Base-by-base conservation (phyloP, 2,329 filamentous ascomycete species). In the Colletotrichum noveboracense region DNA sequence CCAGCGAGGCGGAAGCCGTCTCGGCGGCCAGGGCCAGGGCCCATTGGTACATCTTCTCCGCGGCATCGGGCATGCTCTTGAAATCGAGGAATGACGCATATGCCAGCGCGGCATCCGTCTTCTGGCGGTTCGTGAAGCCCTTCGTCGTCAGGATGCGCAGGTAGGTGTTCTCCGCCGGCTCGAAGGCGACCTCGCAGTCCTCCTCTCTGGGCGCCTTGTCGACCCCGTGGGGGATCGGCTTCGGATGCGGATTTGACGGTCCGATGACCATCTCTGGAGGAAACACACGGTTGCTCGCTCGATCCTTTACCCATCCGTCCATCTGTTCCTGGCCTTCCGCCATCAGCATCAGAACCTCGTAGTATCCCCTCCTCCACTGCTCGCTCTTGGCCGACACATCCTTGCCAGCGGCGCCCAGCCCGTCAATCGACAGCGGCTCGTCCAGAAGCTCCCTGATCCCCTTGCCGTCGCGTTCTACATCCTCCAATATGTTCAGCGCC, bases 61-160 rank as follows among this genome's bases (percentile, higher is more conserved):
- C 93, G 0, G 91, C 92, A 6, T 92, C 91, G 3, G 89, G 85
- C 30, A 92, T 83, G 2, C 91, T 88, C 85, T 96, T 96, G 85
- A 92, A 96, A 78, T 96, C 94, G 52, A 98, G 88, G 91, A 94
- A 98, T 70, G 95, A 93, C 3, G 94, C 96, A 82, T 96, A 98
- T 2, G 93, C 93, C 56, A 98, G 86, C 5, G 95, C 94, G 6
- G 96, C 96, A 74, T 96, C 93, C 67, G 98, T 88, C 80, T 92
- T 93, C 84, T 98, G 95, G 72, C 92, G 89, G n/a, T 91, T 89
- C 1, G 91, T 93, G 80, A 98, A 95, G 2, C 96, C 96, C 70
- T 90, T 90, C 0, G 95, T 96, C 8, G 93, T 95, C 70, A 98
- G 85, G 65, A 98, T 92, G 80, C 94, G 94, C 84, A 94, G 90